phyloP scores from a whole-genome alignment of 176 grass and related monocot species.

The Elymus sibiricus region DNA sequence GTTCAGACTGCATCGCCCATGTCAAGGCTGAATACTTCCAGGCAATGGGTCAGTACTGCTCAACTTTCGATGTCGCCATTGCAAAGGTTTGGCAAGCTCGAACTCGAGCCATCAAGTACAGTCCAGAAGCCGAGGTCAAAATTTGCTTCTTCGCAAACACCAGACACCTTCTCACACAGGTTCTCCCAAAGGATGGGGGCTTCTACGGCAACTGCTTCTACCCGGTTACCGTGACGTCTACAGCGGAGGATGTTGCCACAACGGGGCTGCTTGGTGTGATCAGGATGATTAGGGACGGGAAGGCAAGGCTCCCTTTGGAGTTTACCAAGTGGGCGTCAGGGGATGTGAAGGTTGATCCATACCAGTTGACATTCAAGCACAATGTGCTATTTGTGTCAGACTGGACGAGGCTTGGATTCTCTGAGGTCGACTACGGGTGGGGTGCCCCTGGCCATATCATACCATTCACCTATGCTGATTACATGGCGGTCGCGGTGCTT shows the following conservation, averaged over 20 bases:
- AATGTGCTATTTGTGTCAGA: constrained; percentile 68
- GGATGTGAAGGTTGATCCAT: constrained; percentile 50
- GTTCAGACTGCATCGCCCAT: not conserved
- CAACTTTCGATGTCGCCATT: constrained; percentile 60
- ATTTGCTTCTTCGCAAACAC: constrained; percentile 77
- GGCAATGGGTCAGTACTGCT: constrained; percentile 47
- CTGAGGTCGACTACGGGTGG: constrained; percentile 66
- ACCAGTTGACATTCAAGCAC: constrained; percentile 41
- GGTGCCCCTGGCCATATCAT: constrained; percentile 52
- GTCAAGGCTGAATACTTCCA: constrained; percentile 50
- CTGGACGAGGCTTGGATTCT: constrained; percentile 70
- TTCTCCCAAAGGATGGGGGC: constrained; percentile 46
- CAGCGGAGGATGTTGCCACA: not conserved
- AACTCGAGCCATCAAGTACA: constrained; percentile 38
- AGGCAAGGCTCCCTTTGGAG: constrained; percentile 36
- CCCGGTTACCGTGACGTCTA: constrained; percentile 46
- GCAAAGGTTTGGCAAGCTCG: constrained; percentile 73
- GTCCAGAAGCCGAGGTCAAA: constrained; percentile 24
- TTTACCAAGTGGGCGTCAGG: constrained; percentile 43
- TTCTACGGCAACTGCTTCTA: constrained; percentile 80
- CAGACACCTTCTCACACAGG: constrained; percentile 38
- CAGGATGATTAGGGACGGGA: constrained; percentile 59
- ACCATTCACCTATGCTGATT: constrained; percentile 56
- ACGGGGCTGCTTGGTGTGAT: constrained; percentile 38
- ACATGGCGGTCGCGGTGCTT: constrained; percentile 66